Conservation (phyloP, 805 yeast genomes). For the Torulaspora delbrueckii region DNA sequence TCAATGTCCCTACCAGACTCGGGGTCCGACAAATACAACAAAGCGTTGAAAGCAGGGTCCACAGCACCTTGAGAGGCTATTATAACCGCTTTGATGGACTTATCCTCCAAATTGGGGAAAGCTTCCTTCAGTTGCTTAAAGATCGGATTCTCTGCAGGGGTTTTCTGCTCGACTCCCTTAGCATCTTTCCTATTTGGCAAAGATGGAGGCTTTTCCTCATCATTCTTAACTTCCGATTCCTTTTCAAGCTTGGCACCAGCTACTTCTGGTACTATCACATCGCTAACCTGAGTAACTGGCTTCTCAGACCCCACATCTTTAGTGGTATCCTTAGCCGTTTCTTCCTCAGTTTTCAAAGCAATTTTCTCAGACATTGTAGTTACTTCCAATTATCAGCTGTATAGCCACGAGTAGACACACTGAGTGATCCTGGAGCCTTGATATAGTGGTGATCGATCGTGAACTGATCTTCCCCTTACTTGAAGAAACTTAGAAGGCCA, state of each 20-base stretch:
- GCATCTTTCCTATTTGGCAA: constrained; percentile 25
- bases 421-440: not conserved
- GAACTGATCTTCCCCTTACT: not conserved
- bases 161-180: constrained; percentile 8
- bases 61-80: constrained; percentile 79
- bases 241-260: not conserved
- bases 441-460: not conserved
- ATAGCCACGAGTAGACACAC: not conserved
- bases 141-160: constrained; percentile 24
- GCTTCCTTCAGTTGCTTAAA: constrained; percentile 68
- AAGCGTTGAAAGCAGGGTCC: constrained; percentile 86
- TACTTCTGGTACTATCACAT: not conserved
- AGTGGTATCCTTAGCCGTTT: not conserved
- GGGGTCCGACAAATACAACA: constrained; percentile 76
- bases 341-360: not conserved
- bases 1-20: constrained; percentile 46
- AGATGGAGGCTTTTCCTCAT: constrained; percentile 21
- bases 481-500: not conserved
- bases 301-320: constrained; percentile 11
- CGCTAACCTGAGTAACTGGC: constrained; percentile 5
- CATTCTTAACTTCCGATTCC: constrained; percentile 7
- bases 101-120: constrained; percentile 72
- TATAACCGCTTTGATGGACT: constrained; percentile 67
- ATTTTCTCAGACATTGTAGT: not conserved
- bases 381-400: not conserved